Evolutionary conservation across 2,329 filamentous ascomycete species (phyloP), one percentile per base, ranked within the genome.

Genomic region (Fusarium temperatum): DNA sequence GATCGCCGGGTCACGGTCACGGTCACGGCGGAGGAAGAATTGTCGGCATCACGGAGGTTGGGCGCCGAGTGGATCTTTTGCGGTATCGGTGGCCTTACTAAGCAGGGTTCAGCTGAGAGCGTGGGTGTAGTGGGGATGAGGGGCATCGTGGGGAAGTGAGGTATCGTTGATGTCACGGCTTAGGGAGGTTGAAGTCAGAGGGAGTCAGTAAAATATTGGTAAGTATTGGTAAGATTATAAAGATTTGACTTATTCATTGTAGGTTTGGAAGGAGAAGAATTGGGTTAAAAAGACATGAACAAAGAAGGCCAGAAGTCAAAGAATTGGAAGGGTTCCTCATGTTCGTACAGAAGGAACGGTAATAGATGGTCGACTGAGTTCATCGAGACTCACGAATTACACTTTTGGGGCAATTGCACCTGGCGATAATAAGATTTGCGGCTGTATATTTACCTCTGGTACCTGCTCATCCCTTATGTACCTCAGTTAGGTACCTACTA

Each of bases 21-120:
- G 28, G 30, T 30, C 30, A 35, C 32, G 35, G 35, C 14, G 20
- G 68, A 71, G n/a, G 50, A 67, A 57, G 61, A 60, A 56, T 69
- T 48, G 36, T 69, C 72, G 61, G 72, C 12, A 13, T 64, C 45
- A 32, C 68, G 54, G 72, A 53, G 41, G 47, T 56, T 36, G 44
- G 42, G 53, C 35, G 39, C 72, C 30, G 56, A 32, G 73, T 70
- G 62, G 67, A 68, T 56, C 64, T 69, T 63, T 58, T 60, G 59
- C 39, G 42, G 48, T 35, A n/a, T 44, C 39, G 38, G 45, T 47
- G 64, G 63, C 32, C 73, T 76, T 74, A 76, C 68, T 76, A 76
- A 76, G 71, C 71, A 53, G 18, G 28, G 10, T 42, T 60, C 62
- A 75, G 63, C 35, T 36, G 17, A 36, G 35, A 36, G 35, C 35